Conservation (phyloP, 73 alveolate species). For the Tetrahymena thermophila region DNA sequence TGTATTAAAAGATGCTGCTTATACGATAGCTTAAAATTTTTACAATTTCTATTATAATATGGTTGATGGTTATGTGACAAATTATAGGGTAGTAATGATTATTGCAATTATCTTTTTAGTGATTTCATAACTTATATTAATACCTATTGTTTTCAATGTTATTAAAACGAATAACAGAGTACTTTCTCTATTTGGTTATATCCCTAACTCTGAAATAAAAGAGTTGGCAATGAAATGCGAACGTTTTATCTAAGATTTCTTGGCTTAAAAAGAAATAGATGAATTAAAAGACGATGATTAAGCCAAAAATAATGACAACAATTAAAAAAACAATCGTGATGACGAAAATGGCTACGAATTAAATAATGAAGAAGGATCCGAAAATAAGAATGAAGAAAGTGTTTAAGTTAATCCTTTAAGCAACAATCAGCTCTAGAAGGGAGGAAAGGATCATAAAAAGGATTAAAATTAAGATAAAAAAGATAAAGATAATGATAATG, state of each 20-base stretch:
- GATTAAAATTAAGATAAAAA: not conserved
- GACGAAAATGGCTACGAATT: not conserved
- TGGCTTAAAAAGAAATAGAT: constrained; percentile 15
- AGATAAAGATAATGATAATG: constrained; percentile 6
- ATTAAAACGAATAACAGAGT: constrained; percentile 39
- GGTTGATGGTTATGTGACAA: constrained; percentile 3
- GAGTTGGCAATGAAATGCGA: constrained; percentile 41
- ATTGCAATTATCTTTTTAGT: constrained; percentile 38
- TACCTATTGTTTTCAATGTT: constrained; percentile 36
- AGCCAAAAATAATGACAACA: constrained; percentile 3
- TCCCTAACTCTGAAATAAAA: constrained; percentile 30
- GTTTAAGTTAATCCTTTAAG: not conserved
- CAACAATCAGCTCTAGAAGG: not conserved
- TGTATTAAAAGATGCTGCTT: constrained; percentile 24
- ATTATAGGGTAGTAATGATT: constrained; percentile 25
- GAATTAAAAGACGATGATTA: constrained; percentile 4
- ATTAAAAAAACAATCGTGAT: not conserved
- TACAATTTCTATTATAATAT: constrained; percentile 16
- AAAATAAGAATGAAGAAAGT: not conserved
- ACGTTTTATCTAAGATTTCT: constrained; percentile 19
- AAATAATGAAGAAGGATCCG: not conserved
- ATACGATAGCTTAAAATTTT: constrained; percentile 13
- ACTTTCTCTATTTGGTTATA: constrained; percentile 35
- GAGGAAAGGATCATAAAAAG: not conserved
- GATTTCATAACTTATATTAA: constrained; percentile 9